Conservation (phyloP, 83 land plant species). For the Picea abies region DNA sequence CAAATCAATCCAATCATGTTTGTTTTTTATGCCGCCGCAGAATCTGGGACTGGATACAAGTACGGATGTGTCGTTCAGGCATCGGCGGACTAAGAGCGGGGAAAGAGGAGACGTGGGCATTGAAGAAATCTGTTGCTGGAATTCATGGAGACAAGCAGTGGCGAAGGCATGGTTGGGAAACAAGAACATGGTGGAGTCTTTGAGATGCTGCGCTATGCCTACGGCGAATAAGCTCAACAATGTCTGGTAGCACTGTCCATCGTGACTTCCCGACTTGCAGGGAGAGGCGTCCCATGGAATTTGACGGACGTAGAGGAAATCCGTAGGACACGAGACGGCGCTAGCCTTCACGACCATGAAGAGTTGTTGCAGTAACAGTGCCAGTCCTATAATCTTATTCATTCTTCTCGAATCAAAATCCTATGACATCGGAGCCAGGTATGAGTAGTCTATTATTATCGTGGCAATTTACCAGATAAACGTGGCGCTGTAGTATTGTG, state of each 20-base stretch:
- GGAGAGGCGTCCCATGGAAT: conserved; percentile 40
- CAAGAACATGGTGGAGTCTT: conserved; percentile 19
- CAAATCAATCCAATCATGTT: conserved; percentile 34
- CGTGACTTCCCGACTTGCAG: conserved; percentile 15
- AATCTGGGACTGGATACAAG: conserved; percentile 25
- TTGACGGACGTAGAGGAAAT: conserved; percentile 42
- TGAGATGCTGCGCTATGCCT: conserved; percentile 40
- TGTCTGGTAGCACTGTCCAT: conserved; percentile 33
- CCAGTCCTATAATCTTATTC: too few species aligned
- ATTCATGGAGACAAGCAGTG: conserved; percentile 25
- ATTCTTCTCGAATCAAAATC: too few species aligned
- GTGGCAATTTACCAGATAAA: too few species aligned
- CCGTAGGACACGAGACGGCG: conserved; percentile 32
- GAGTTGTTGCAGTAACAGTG: too few species aligned
- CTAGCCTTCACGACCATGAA: too few species aligned
- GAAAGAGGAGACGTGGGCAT: conserved; percentile 18
- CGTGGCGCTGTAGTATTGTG: too few species aligned
- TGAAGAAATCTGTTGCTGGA: conserved; percentile 32
- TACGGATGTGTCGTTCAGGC: conserved; percentile 23
- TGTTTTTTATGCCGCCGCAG: conserved; percentile 47
- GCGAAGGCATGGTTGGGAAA: conserved; percentile 29
- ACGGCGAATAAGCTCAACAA: conserved; percentile 45
- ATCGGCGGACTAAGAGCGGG: conserved; percentile 23
- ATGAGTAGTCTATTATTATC: too few species aligned
- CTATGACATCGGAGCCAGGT: too few species aligned